Evolutionary conservation across 805 yeast genomes (phyloP).

Genomic region (Candida awuae): DNA sequence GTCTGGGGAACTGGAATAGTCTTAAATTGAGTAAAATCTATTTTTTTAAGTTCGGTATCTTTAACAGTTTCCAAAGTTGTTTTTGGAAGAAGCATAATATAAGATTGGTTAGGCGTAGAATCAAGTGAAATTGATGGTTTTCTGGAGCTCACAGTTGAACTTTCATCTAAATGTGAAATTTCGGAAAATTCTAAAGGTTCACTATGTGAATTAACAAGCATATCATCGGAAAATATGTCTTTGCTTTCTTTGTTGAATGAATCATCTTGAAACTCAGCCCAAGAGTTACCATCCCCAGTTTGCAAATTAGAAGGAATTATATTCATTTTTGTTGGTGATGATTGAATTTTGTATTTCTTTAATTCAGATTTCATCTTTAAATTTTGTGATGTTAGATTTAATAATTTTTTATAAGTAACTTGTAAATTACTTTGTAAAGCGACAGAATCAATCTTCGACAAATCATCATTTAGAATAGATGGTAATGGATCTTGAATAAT

Average conservation of each 20-base stretch:
- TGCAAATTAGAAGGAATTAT: background rate
- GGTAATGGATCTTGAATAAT: constrained; percentile 31
- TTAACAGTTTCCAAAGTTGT: constrained; percentile 1
- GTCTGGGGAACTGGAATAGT: constrained; percentile 15
- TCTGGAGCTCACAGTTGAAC: constrained; percentile 7
- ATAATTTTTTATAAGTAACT: constrained; percentile 55
- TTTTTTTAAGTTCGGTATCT: background rate
- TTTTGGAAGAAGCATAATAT: constrained; percentile 9
- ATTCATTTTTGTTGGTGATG: constrained; percentile 1
- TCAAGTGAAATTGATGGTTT: background rate
- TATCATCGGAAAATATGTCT: constrained; percentile 2
- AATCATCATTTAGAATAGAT: constrained; percentile 30
- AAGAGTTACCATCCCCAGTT: constrained; percentile 9
- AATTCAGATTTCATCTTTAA: constrained; percentile 3
- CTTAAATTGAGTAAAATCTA: constrained; percentile 9
- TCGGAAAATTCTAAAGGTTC: constrained; percentile 3
- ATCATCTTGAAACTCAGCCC: constrained; percentile 13
- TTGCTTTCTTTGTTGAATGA: constrained; percentile 6
- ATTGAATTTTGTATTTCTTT: constrained; percentile 4
- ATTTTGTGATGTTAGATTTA: constrained; percentile 40
- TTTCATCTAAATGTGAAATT: constrained; percentile 2
- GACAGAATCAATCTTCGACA: constrained; percentile 51
- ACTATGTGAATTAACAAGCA: background rate
- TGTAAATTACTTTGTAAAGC: constrained; percentile 55
- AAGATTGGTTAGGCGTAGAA: background rate